These are phyloP conservation scores for Pyrrhoderma noxium DNA, from an alignment of 1,284 basidiomycete species.

Conservation along the genomic window DNA sequence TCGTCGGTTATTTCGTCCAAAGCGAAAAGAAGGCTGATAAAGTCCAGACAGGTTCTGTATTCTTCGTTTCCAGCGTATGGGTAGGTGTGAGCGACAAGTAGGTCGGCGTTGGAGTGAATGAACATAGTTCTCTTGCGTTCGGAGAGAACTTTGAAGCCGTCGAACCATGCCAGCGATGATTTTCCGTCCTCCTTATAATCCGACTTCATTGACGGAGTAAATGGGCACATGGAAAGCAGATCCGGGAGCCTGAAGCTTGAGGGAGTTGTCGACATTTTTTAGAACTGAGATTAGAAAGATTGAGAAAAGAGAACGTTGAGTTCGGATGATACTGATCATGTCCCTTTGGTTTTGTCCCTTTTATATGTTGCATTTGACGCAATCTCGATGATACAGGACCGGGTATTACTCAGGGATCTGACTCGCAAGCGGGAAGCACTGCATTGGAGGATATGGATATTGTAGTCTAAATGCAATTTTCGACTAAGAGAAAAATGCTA, in stretches of 20 bases:
- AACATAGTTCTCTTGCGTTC: conserved; percentile 56
- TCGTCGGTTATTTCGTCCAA: conserved; percentile 67
- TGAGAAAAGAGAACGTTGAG: background rate
- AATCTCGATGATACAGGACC: too few relatives aligned
- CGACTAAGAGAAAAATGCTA: too few relatives aligned
- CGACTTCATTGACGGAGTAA: conserved; percentile 33
- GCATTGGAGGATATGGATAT: too few relatives aligned
- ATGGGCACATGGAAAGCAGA: conserved; percentile 33
- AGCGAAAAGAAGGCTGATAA: conserved; percentile 60
- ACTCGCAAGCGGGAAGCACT: too few relatives aligned
- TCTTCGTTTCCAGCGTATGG: conserved; percentile 51
- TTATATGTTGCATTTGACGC: too few relatives aligned
- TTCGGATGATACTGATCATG: background rate
- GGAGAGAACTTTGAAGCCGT: conserved; percentile 50
- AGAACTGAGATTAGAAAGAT: background rate
- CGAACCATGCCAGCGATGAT: conserved; percentile 56
- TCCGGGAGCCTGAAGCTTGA: conserved; percentile 49
- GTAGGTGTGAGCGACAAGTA: conserved; percentile 56
- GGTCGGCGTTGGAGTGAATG: conserved; percentile 50
- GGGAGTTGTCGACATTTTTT: conserved; percentile 18
- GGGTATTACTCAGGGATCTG: too few relatives aligned
- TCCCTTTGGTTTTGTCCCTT: too few relatives aligned
- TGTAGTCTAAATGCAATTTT: too few relatives aligned
- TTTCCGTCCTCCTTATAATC: conserved; percentile 46
- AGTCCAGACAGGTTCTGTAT: conserved; percentile 56